Percentiles rank a stretch among this genome's conserved stretches.
Conservation (phyloP, 2,329 filamentous ascomycete species). For the Calycina marina region DNA sequence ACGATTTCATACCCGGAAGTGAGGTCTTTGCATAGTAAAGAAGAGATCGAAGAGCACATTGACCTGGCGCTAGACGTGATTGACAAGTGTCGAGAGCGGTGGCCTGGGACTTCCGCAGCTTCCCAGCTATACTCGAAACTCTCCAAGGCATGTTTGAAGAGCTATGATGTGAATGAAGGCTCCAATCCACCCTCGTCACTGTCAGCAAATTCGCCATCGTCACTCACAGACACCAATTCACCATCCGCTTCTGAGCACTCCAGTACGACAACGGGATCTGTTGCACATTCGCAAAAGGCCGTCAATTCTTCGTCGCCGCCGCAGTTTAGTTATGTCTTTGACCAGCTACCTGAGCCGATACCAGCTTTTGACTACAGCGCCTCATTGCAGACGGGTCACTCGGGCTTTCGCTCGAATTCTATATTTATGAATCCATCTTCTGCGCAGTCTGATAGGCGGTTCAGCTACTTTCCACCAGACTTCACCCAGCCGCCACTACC, state of each 20-base stretch:
- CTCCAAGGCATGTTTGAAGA: slow-evolving; percentile 71
- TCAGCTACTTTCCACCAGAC: slow-evolving; percentile 51
- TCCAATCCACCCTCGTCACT: slow-evolving; percentile 33
- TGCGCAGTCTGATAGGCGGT: slow-evolving; percentile 37
- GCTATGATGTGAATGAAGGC: slow-evolving; percentile 52
- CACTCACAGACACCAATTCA: slow-evolving; percentile 29
- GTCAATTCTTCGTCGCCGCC: slow-evolving; percentile 28
- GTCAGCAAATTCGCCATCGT: slow-evolving; percentile 27
- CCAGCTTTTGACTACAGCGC: slow-evolving; percentile 13
- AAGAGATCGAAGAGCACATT: slow-evolving; percentile 64
- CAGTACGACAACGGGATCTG: slow-evolving; percentile 22
- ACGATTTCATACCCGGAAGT: slow-evolving; percentile 77
- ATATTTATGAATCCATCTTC: slow-evolving; percentile 47
- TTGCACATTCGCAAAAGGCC: slow-evolving; percentile 26
- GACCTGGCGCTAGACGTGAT: slow-evolving; percentile 66
- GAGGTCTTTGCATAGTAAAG: slow-evolving; percentile 53
- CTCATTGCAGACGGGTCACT: slow-evolving; percentile 12
- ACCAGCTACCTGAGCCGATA: slow-evolving; percentile 35
- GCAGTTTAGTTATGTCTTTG: slow-evolving; percentile 44
- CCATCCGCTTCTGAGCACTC: slow-evolving; percentile 30
- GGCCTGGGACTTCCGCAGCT: slow-evolving; percentile 80
- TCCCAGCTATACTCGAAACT: slow-evolving; percentile 78
- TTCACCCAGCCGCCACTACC: slow-evolving; percentile 19
- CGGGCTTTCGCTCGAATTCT: slow-evolving; percentile 52
- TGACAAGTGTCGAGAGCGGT: slow-evolving; percentile 66